Base-by-base conservation (phyloP, 2,329 filamentous ascomycete species). In the Taxawa tesnikishii region DNA sequence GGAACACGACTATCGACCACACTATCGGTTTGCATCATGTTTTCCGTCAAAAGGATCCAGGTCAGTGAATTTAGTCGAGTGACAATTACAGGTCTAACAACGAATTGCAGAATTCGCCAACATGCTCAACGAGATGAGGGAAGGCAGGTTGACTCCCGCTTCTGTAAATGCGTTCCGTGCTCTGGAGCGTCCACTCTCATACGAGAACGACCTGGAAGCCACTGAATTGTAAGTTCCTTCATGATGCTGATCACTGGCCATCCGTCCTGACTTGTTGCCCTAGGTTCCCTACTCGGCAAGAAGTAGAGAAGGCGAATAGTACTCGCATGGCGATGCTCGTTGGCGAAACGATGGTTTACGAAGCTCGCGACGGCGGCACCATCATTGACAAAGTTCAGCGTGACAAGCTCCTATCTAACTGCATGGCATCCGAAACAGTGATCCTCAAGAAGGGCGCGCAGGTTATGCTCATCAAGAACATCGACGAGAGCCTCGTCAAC, bases 401-500 rank as follows among this genome's bases (percentile, higher is more conserved):
- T 18, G 84, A 93, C 28, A 87, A 76, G 49, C 58, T 96, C 1
- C 64, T 98, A 5, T 58, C 71, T 5, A 94, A 88, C 49, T 93
- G 92, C 73, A 94, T 98, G 82, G 87, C 90, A 0, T 87, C 90
- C 0, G 79, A 79, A 45, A 51, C 59, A 0, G 72, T 98, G 13
- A 74, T 81, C 19, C 60, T 98, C 17, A 96, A 94, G 55, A 79
- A 90, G 40, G 83, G 85, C 7, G 83, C 90, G 0, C 92, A 98
- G 52, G 92, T 98, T 27, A 98, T 98, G 90, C 65, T 98, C n/a
- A 94, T 98, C 66, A 98, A 98, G 57, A 98, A 98, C 47, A 79
- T 96, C 60, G 90, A 98, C 49, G 84, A 94, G 24, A 78, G 74
- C 0, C 68, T 98, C 0, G 90, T 96, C 44, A 98, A 98, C 50